Evolutionary conservation across 164 flowering plant species (phyloP).

Genomic region (Nymphaea colorata): DNA sequence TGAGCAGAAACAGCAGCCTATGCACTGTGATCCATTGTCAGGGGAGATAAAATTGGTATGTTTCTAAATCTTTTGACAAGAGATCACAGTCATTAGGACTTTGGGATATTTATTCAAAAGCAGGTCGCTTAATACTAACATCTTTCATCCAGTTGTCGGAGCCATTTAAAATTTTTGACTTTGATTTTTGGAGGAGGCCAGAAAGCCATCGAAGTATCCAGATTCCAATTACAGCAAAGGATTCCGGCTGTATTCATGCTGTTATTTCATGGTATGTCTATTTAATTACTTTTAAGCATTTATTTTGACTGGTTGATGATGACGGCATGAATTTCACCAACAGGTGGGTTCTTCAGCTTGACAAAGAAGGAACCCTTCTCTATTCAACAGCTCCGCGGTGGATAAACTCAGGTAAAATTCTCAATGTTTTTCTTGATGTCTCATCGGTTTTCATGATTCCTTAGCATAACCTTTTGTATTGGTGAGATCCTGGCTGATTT

Average conservation of each 20-base stretch:
- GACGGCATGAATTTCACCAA: neutral
- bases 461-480: too few relatives aligned
- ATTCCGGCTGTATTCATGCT: slow-evolving; percentile 66
- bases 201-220: slow-evolving; percentile 57
- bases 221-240: slow-evolving; percentile 40
- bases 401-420: slow-evolving; percentile 19
- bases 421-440: slow-evolving; percentile 2
- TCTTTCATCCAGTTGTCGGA: slow-evolving; percentile 69
- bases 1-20: slow-evolving; percentile 59
- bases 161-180: slow-evolving; percentile 89
- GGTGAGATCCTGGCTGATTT: too few relatives aligned
- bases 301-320: neutral
- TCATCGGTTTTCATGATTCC: neutral
- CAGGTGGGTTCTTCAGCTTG: slow-evolving; percentile 98
- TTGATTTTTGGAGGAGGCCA: slow-evolving; percentile 96
- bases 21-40: slow-evolving; percentile 72
- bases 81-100: neutral
- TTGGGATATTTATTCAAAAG: neutral
- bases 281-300: slow-evolving; percentile 2
- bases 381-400: slow-evolving; percentile 88
- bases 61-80: neutral
- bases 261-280: slow-evolving; percentile 67
- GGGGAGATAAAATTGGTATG: slow-evolving; percentile 67
- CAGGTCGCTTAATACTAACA: neutral
- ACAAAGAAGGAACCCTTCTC: slow-evolving; percentile 63